A percentile compares a stretch with the other conserved stretches of the same genome.
These are phyloP conservation scores for Inonotus obliquus DNA, from an alignment of 1,284 basidiomycete genomes.

Conservation along the genomic window DNA sequence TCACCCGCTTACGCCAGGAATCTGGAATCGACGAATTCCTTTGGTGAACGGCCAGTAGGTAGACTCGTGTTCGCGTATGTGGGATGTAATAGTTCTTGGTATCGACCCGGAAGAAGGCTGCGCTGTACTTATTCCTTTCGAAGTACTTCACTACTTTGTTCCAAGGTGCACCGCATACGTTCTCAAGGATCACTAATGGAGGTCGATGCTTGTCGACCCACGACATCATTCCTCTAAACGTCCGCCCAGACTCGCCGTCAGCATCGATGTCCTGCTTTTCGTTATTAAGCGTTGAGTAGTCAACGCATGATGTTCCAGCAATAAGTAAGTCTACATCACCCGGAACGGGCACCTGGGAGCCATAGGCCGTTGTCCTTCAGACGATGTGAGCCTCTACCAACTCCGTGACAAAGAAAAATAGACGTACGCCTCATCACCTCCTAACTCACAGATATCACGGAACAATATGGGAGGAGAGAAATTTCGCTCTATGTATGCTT, in stretches of 20 bases:
- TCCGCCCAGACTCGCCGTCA: constrained; percentile 86
- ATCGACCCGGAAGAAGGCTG: constrained; percentile 71
- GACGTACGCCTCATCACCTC: constrained; percentile 67
- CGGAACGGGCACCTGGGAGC: constrained; percentile 80
- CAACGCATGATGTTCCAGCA: constrained; percentile 94
- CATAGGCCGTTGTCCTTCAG: constrained; percentile 84
- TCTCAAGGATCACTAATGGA: constrained; percentile 89
- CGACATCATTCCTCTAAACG: constrained; percentile 88
- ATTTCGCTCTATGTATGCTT: constrained; percentile 96
- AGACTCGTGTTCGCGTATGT: constrained; percentile 88
- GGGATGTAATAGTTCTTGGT: constrained; percentile 95
- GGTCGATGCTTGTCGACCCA: constrained; percentile 89
- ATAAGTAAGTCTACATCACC: constrained; percentile 88
- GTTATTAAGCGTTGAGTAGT: constrained; percentile 94
- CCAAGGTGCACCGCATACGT: constrained; percentile 93
- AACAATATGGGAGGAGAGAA: constrained; percentile 90
- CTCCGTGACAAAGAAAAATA: constrained; percentile 2
- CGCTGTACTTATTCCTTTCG: constrained; percentile 73
- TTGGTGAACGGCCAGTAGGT: constrained; percentile 76
- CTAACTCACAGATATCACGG: constrained; percentile 91
- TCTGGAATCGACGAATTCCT: constrained; percentile 54
- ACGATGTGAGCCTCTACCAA: constrained; percentile 18
- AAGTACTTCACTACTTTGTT: constrained; percentile 72
- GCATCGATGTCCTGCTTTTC: constrained; percentile 86
- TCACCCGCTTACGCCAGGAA: constrained; percentile 69